Conservation (phyloP, 495 filamentous ascomycete genomes). For the Rhypophila decipiens region DNA sequence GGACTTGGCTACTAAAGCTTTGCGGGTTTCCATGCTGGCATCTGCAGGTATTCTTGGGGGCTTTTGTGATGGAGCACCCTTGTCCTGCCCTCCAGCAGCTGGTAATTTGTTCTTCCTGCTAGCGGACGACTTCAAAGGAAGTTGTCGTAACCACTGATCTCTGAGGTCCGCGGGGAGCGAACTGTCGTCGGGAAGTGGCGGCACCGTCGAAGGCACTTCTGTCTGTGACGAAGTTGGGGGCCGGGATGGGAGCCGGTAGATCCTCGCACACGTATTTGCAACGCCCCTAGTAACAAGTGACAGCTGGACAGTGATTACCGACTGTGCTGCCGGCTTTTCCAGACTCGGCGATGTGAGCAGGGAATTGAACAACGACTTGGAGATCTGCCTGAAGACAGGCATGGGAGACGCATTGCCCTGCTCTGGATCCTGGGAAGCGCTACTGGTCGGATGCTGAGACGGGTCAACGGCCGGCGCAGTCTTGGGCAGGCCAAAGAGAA, state of each 20-base stretch:
- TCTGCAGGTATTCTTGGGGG: slow-evolving; percentile 15
- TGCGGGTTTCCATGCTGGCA: slow-evolving; percentile 37
- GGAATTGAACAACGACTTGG: slow-evolving; percentile 22
- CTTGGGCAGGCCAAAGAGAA: slow-evolving; percentile 37
- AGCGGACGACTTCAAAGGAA: slow-evolving; percentile 9
- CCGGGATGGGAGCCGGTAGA: slow-evolving; percentile 39
- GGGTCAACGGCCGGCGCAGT: slow-evolving; percentile 8
- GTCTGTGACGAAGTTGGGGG: slow-evolving; percentile 21
- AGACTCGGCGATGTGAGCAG: slow-evolving; percentile 10
- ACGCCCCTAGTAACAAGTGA: slow-evolving; percentile 34
- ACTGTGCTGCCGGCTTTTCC: slow-evolving; percentile 12
- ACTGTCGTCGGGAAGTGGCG: slow-evolving; percentile 6
- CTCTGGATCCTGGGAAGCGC: no score
- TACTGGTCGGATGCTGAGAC: neutral
- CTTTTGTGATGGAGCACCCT: neutral
- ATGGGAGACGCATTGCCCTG: neutral
- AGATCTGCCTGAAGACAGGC: slow-evolving; percentile 20
- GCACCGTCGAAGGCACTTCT: slow-evolving; percentile 36
- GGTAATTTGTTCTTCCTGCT: neutral
- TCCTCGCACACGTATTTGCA: slow-evolving; percentile 33
- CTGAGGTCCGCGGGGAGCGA: slow-evolving; percentile 30
- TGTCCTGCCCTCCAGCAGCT: neutral
- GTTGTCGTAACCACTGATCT: slow-evolving; percentile 40
- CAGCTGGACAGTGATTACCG: slow-evolving; percentile 29
- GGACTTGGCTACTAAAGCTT: slow-evolving; percentile 46